Evolutionary conservation across 2,329 filamentous ascomycete genomes (phyloP), one percentile per base, ranked within the genome.

Genomic region (Colletotrichum sp.): DNA sequence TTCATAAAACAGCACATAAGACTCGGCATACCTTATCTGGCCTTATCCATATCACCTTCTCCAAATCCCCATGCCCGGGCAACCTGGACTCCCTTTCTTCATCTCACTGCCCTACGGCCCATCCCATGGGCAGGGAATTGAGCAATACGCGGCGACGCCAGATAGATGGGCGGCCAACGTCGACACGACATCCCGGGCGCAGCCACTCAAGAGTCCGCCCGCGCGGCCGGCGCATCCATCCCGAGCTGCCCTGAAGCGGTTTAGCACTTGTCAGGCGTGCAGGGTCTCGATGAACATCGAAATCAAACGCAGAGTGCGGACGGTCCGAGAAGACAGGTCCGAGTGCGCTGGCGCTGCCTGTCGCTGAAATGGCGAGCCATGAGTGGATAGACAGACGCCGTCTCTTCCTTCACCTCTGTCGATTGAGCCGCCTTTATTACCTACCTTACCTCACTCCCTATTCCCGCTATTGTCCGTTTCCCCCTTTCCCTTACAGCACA

Each of bases 251-350:
- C 58, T 21, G 69, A 75, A 67, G 21, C 34, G 56, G 73, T 55
- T 72, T 72, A 75, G 73, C 73, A 64, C 55, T 72, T 66, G 38
- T 72, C 69, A 72, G 55, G 62, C 55, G 56, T 72, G 72, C 69
- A 75, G 70, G 70, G 69, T 73, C 32, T 67, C 38, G 70, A 75
- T 36, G 73, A 75, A 75, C 43, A 75, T 75, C 73, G 64, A 75
- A 75, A 75, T 75, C 70, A 73, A 75, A 75, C 70, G 32, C 64
- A 67, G n/a, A 34, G 43, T 67, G 65, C 73, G 73, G 73, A 56
- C 69, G 55, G 69, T 26, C 73, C 69, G 69, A 75, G 68, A 61
- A 55, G 66, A 66, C 61, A 61, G 43, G 36, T 56, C 70, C 64
- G 56, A 67, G 43, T 72, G 73, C 62, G 62, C 55, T 58, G 43